These are phyloP conservation scores for Coniferiporia sulphurascens DNA, from an alignment of 1,284 basidiomycete species.

Conservation along the genomic window DNA sequence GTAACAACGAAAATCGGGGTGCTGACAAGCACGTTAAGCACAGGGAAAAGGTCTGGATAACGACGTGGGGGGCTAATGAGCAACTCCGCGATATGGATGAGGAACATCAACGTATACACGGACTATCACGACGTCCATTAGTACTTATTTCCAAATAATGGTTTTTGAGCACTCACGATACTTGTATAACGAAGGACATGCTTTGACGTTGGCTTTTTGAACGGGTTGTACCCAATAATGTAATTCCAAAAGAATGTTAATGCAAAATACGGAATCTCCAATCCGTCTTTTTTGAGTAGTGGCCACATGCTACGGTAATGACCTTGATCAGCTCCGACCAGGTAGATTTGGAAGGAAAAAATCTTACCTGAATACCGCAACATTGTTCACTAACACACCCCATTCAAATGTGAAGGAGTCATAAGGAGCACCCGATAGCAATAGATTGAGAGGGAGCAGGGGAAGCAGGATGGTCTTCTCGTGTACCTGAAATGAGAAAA, in stretches of 20 bases:
- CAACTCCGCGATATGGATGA: constrained; percentile 64
- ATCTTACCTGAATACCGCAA: constrained; percentile 82
- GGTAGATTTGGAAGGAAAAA: not conserved
- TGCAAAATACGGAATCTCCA: constrained; percentile 70
- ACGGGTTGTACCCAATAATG: constrained; percentile 71
- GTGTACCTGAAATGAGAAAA: constrained; percentile 95
- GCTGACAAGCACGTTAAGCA: constrained; percentile 81
- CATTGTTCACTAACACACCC: constrained; percentile 77
- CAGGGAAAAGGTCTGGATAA: constrained; percentile 83
- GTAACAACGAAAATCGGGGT: constrained; percentile 72
- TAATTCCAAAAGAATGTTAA: constrained; percentile 76
- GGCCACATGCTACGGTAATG: constrained; percentile 77
- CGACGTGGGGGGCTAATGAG: constrained; percentile 58
- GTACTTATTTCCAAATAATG: constrained; percentile 1
- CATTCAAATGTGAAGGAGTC: constrained; percentile 71
- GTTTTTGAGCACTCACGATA: constrained; percentile 41
- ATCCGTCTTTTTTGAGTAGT: constrained; percentile 74
- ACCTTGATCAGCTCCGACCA: constrained; percentile 11
- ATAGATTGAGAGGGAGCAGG: constrained; percentile 76
- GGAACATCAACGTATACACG: constrained; percentile 52
- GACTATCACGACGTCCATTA: constrained; percentile 33
- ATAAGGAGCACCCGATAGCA: constrained; percentile 60
- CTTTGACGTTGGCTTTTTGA: constrained; percentile 33
- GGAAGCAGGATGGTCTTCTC: constrained; percentile 92
- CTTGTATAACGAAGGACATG: constrained; percentile 55